A percentile compares a stretch with the other conserved stretches of the same genome.
Evolutionary conservation across 768 basidiomycete species (phyloP).

Genomic region (Tephrocybe sp.): DNA sequence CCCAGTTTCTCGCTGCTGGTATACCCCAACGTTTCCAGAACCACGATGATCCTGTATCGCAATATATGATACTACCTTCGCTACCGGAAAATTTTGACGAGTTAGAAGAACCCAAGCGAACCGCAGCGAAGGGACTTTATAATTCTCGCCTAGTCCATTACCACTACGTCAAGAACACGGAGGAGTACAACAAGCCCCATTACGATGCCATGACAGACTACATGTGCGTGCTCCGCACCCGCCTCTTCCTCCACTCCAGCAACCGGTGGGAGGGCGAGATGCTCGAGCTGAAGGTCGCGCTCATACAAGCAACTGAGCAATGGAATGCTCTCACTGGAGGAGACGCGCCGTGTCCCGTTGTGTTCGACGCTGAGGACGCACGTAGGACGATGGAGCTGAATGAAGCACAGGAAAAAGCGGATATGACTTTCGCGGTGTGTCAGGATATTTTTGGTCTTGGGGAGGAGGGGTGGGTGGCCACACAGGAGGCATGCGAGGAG

Average conservation of each 20-base stretch:
- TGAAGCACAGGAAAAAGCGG: constrained; percentile 25
- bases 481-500: no score
- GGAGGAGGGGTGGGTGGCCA: constrained; percentile 45
- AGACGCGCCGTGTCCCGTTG: constrained; percentile 40
- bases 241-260: constrained; percentile 43
- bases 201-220: constrained; percentile 1
- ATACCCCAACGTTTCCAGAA: constrained; percentile 45
- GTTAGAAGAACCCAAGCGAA: constrained; percentile 17
- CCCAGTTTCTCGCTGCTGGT: constrained; percentile 46
- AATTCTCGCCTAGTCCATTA: constrained; percentile 42
- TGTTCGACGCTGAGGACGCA: constrained; percentile 44
- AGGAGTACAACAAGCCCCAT: constrained; percentile 43
- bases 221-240: constrained; percentile 24
- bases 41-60: constrained; percentile 37
- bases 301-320: constrained; percentile 39
- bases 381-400: constrained; percentile 36
- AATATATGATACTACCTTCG: constrained; percentile 34
- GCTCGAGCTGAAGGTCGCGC: constrained; percentile 39
- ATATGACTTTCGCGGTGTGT: constrained; percentile 26
- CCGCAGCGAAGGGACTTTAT: constrained; percentile 3
- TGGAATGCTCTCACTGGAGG: constrained; percentile 40
- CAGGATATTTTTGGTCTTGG: constrained; percentile 29
- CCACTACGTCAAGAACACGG: constrained; percentile 25
- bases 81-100: constrained; percentile 40
- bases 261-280: constrained; percentile 51